A percentile compares a stretch with the other conserved stretches of the same genome.
phyloP scores from a whole-genome alignment of 805 yeast genomes.

The Wickerhamiella azymoides region DNA sequence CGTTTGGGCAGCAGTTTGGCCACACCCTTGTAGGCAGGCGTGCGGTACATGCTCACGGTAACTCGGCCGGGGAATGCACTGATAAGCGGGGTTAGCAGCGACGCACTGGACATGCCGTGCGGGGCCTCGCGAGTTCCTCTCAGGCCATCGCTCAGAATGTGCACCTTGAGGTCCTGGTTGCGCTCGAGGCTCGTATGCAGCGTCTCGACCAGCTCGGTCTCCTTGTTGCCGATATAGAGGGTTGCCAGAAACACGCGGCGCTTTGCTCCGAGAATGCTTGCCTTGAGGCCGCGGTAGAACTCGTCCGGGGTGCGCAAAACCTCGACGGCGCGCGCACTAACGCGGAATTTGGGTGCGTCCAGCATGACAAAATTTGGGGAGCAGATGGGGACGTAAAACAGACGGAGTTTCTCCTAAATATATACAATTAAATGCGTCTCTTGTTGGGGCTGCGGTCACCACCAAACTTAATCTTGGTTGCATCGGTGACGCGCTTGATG shows the following conservation, averaged over 20 bases:
- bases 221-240: constrained; percentile 72
- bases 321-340: constrained; percentile 13
- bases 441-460: constrained; percentile 76
- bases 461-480: constrained; percentile 78
- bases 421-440: constrained; percentile 32
- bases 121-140: constrained; percentile 94
- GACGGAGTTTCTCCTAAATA: too few relatives aligned
- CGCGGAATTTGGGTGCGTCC: constrained; percentile 19
- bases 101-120: constrained; percentile 49
- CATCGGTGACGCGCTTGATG: constrained; percentile 59
- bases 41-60: constrained; percentile 71
- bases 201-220: constrained; percentile 57
- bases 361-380: constrained; percentile 10
- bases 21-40: constrained; percentile 69
- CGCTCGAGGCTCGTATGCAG: constrained; percentile 43
- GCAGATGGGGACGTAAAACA: too few relatives aligned
- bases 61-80: constrained; percentile 50
- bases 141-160: constrained; percentile 70
- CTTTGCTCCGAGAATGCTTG: constrained; percentile 49
- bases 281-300: constrained; percentile 53
- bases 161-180: constrained; percentile 52
- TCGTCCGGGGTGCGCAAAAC: constrained; percentile 36
- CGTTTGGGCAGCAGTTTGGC: constrained; percentile 61
- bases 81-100: constrained; percentile 52
- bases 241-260: constrained; percentile 67